Conservation (phyloP, 805 yeast species). For the Zygotorulaspora florentina region DNA sequence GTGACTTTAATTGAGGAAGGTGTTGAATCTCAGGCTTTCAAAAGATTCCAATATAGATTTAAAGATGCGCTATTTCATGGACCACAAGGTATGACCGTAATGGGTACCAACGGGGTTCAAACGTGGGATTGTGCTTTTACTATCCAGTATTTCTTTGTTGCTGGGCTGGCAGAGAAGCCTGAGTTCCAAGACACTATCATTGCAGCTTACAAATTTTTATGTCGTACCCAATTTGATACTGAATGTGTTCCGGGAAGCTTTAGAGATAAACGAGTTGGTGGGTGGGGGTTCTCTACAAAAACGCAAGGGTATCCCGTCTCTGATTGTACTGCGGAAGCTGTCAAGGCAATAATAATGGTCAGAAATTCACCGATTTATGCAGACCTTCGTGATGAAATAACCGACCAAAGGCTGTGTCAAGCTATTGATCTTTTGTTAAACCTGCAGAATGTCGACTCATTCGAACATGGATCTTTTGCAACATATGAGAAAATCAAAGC, state of each 20-base stretch:
- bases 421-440: slow-evolving; percentile 73
- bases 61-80: slow-evolving; percentile 80
- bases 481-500: slow-evolving; percentile 87
- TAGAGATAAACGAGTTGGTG: slow-evolving; percentile 81
- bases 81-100: slow-evolving; percentile 83
- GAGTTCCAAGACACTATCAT: slow-evolving; percentile 61
- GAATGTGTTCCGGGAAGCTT: slow-evolving; percentile 74
- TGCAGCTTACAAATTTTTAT: slow-evolving; percentile 65
- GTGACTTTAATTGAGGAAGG: slow-evolving; percentile 74
- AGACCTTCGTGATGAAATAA: slow-evolving; percentile 49
- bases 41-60: slow-evolving; percentile 52
- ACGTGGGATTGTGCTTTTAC: slow-evolving; percentile 96
- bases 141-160: slow-evolving; percentile 72
- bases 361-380: slow-evolving; percentile 54
- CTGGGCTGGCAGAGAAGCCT: slow-evolving; percentile 70
- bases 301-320: slow-evolving; percentile 95
- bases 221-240: slow-evolving; percentile 79
- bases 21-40: slow-evolving; percentile 54
- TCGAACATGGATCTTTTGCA: slow-evolving; percentile 88
- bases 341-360: slow-evolving; percentile 92
- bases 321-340: slow-evolving; percentile 95
- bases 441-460: slow-evolving; percentile 73
- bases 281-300: slow-evolving; percentile 95
- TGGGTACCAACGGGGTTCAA: slow-evolving; percentile 98
- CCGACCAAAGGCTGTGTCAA: slow-evolving; percentile 49